Conservation (phyloP, 2,329 filamentous ascomycete species). For the Daldinia sp. region DNA sequence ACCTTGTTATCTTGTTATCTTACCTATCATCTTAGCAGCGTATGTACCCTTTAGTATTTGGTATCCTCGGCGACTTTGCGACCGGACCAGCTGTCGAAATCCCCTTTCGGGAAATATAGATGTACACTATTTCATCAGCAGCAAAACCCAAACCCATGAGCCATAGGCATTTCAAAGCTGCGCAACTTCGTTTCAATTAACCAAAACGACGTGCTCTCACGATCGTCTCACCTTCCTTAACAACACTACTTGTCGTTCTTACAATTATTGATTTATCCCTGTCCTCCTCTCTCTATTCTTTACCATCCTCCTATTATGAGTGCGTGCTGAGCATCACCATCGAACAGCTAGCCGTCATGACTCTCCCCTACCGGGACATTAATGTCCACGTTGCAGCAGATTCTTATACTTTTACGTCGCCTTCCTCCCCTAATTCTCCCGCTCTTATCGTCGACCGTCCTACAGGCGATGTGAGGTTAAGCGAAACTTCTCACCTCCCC, state of each 20-base stretch:
- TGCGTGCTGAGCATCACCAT: slow-evolving; percentile 35
- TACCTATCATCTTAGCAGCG: not conserved
- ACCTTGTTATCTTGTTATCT: not conserved
- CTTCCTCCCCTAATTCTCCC: slow-evolving; percentile 88
- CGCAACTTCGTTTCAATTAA: slow-evolving; percentile 19
- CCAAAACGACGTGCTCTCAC: slow-evolving; percentile 23
- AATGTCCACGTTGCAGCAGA: slow-evolving; percentile 93
- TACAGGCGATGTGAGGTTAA: slow-evolving; percentile 86
- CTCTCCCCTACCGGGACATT: slow-evolving; percentile 88
- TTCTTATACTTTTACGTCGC: slow-evolving; percentile 95
- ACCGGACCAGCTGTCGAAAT: slow-evolving; percentile 21
- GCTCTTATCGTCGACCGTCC: slow-evolving; percentile 90
- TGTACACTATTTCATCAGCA: slow-evolving; percentile 16
- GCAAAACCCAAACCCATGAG: slow-evolving; percentile 1
- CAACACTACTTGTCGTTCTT: slow-evolving; percentile 5
- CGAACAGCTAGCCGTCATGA: slow-evolving; percentile 43
- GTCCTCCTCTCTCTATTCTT: not conserved
- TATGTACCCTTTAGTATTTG: too few relatives aligned
- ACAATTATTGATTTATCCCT: not conserved
- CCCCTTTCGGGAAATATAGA: slow-evolving; percentile 27
- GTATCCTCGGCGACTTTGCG: slow-evolving; percentile 9
- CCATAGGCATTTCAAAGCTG: slow-evolving; percentile 4
- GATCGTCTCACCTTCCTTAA: slow-evolving; percentile 31
- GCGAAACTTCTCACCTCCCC: slow-evolving; percentile 77
- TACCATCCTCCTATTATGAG: slow-evolving; percentile 20